Evolutionary conservation across 352 stramenopile species (phyloP).

Genomic region (Pythium dissotocum): DNA sequence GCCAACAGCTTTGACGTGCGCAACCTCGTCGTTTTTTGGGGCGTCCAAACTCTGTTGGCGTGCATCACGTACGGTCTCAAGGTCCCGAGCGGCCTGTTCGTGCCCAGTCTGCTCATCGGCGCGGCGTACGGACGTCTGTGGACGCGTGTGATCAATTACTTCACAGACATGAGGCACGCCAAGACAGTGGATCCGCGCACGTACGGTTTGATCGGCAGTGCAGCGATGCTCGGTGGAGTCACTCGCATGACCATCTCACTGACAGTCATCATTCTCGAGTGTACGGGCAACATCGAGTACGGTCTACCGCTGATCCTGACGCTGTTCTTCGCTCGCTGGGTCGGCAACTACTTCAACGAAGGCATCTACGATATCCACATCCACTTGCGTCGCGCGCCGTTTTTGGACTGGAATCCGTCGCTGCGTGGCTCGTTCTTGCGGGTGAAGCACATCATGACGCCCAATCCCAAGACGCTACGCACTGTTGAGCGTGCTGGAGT

Average conservation of each 20-base stretch:
- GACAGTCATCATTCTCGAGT: conserved; percentile 98
- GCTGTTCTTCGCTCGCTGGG: conserved; percentile 95
- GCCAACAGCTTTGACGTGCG: conserved; percentile 72
- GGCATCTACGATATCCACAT: conserved; percentile 99
- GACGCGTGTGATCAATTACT: conserved; percentile 86
- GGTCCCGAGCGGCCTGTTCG: conserved; percentile 96
- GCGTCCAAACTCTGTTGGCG: conserved; percentile 72
- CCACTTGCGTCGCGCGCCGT: conserved; percentile 86
- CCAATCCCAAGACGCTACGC: conserved; percentile 92
- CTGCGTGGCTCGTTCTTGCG: conserved; percentile 65
- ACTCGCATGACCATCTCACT: conserved; percentile 98
- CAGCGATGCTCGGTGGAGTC: conserved; percentile 95
- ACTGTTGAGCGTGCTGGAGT: conserved; percentile 90
- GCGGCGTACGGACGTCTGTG: conserved; percentile 93
- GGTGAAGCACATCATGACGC: conserved; percentile 94
- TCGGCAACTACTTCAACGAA: conserved; percentile 98
- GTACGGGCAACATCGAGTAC: conserved; percentile 98
- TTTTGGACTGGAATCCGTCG: conserved; percentile 79
- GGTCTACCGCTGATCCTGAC: conserved; percentile 97
- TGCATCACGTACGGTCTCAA: conserved; percentile 96
- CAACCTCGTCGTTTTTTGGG: conserved; percentile 77
- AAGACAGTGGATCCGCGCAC: conserved; percentile 86
- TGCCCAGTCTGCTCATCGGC: conserved; percentile 94
- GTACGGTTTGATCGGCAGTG: conserved; percentile 96
- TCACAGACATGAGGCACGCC: conserved; percentile 47